Base-by-base conservation (phyloP, 73 alveolate genomes). In the Uronychia binucleata region DNA sequence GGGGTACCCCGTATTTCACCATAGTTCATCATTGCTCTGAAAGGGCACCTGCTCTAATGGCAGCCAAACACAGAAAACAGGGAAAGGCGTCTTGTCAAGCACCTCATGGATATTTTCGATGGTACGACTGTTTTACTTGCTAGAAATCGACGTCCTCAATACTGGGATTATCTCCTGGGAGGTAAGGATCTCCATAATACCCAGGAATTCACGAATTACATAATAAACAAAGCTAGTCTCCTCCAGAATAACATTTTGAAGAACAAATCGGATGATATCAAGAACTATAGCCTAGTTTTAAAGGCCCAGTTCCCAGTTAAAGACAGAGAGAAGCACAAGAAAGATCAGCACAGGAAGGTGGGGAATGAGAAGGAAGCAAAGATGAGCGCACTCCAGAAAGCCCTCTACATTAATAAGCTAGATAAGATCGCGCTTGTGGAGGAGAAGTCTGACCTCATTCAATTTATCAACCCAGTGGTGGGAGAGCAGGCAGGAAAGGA, bases 101-200 rank as follows among this genome's bases (percentile, higher is more conserved):
- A 90, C 74, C 83, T 87, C 35, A 58, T 76, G 26, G 79, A 81
- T 1, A 79, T 75, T 28, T 81, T 80, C 80, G 79, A 93, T 90
- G 88, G 87, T 86, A 81, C 67, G 35, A 81, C 74, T 25, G n/a
- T 84, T 90, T 27, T 67, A 86, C 27, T 79, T 92, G 78, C 79
- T 74, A 78, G 98, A 94, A 74, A 94, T 94, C 30, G 98, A 94
- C 59, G 59, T 94, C 60, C 82, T 93, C 57, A 94, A 96, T 13
- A 91, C 79, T 82, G 96, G 96, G 35, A 86, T 84, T 34, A 86
- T 94, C 33, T 91, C 95, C 29, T 94, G 98, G 97, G 98, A 94
- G 67, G 67, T 46, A 46, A 19, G 33, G 96, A 87, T 57, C 93
- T 94, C 75, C n/a, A n/a, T n/a, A n/a, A n/a, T 46, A 5, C 19